Evolutionary conservation across 345 rosid species (phyloP).

Genomic region (Acer saccharum): DNA sequence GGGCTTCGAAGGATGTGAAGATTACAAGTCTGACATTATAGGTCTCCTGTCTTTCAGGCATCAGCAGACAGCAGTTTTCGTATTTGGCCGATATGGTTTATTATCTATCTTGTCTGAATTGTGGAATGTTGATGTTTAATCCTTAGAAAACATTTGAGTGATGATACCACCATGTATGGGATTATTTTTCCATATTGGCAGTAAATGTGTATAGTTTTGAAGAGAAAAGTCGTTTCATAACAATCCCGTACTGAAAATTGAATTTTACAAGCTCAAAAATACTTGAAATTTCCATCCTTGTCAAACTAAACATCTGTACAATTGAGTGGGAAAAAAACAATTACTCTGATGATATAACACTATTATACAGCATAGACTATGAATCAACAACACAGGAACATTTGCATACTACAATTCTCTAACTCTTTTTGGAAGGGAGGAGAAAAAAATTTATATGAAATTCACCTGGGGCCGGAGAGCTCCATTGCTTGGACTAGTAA

Average conservation of each 20-base stretch:
- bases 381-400: neutral
- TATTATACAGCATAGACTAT: slow-evolving; percentile 30
- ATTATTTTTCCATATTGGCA: too few species aligned
- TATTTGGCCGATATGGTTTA: neutral
- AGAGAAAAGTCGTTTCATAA: neutral
- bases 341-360: slow-evolving; percentile 23
- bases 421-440: slow-evolving; percentile 14
- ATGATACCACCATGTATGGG: too few species aligned
- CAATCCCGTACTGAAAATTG: neutral
- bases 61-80: neutral
- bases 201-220: too few species aligned
- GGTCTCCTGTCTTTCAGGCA: neutral
- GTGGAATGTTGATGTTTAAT: neutral
- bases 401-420: slow-evolving; percentile 14
- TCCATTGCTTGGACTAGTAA: slow-evolving; percentile 97
- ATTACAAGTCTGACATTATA: slow-evolving; percentile 22
- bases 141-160: neutral
- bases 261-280: slow-evolving; percentile 3
- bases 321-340: slow-evolving; percentile 11
- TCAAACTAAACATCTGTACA: slow-evolving; percentile 41
- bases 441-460: slow-evolving; percentile 9
- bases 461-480: slow-evolving; percentile 96
- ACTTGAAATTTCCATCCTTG: slow-evolving; percentile 25
- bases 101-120: neutral
- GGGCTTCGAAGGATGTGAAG: slow-evolving; percentile 26